phyloP scores from a whole-genome alignment of 306 rosid species.

The Morella rubra region DNA sequence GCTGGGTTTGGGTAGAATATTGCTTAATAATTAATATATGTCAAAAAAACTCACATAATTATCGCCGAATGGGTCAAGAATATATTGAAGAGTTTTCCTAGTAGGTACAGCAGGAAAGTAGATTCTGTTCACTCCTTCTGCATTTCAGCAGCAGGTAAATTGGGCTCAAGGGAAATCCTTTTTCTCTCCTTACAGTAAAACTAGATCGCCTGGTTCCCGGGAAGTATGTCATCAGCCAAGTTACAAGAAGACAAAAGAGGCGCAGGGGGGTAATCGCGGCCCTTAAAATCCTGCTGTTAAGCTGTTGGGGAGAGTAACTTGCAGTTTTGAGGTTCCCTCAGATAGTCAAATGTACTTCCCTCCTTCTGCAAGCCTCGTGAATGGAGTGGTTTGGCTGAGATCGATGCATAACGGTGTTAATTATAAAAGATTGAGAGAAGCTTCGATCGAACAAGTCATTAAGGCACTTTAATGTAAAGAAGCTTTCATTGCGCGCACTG shows the following conservation, averaged over 20 bases:
- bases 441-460: no score
- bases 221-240: conserved; percentile 38
- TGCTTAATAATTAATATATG: neutral
- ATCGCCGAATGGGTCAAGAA: neutral
- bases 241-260: conserved; percentile 42
- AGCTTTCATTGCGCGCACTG: neutral
- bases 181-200: conserved; percentile 18
- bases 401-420: neutral
- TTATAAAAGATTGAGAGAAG: neutral
- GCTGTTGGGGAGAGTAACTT: conserved; percentile 26
- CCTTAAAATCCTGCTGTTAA: conserved; percentile 44
- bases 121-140: neutral
- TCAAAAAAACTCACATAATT: neutral
- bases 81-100: neutral
- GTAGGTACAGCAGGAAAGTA: conserved; percentile 3
- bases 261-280: conserved; percentile 38
- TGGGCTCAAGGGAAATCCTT: conserved; percentile 25
- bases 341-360: conserved; percentile 45
- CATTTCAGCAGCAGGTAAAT: neutral
- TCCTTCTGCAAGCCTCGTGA: conserved; percentile 30
- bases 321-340: conserved; percentile 24
- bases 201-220: conserved; percentile 47
- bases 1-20: no score
- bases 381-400: no score
- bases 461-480: neutral